Conservation (phyloP, 176 grass and related monocot genomes). For the Paspalum notatum region DNA sequence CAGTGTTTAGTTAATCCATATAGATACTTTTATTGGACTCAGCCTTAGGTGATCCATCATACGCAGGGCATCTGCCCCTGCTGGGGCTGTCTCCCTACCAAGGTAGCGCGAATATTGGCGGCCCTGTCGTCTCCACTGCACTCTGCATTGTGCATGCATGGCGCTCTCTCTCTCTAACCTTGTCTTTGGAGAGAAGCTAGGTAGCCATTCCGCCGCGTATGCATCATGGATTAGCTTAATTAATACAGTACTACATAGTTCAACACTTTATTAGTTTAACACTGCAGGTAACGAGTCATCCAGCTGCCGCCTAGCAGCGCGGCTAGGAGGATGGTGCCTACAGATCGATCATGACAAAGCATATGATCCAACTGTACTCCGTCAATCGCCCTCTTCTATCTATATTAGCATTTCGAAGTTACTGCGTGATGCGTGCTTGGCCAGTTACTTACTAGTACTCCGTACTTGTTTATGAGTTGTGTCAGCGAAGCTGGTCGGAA, state of each 20-base stretch:
- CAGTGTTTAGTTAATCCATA: too few species aligned
- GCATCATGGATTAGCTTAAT: not conserved
- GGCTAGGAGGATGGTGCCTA: not conserved
- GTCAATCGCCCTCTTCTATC: not conserved
- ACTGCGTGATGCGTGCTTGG: slow-evolving; percentile 41
- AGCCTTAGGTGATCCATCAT: slow-evolving; percentile 56
- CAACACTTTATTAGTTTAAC: not conserved
- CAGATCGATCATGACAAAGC: slow-evolving; percentile 22
- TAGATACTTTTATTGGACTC: too few species aligned
- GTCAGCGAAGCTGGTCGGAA: slow-evolving; percentile 46
- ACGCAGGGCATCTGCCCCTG: slow-evolving; percentile 39
- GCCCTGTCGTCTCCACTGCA: slow-evolving; percentile 43
- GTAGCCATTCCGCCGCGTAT: not conserved
- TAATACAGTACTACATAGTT: not conserved
- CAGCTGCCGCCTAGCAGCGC: not conserved
- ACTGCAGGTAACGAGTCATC: slow-evolving; percentile 20
- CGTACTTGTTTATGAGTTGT: slow-evolving; percentile 43
- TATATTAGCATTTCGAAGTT: slow-evolving; percentile 52
- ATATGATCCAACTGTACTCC: slow-evolving; percentile 39
- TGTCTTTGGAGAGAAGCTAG: slow-evolving; percentile 39
- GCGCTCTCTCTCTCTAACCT: too few species aligned
- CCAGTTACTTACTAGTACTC: slow-evolving; percentile 19
- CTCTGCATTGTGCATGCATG: too few species aligned
- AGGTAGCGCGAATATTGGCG: slow-evolving; percentile 68
- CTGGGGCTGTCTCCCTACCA: slow-evolving; percentile 61